phyloP scores from a whole-genome alignment of 1,284 basidiomycete species.

The Phlebopus sp. region DNA sequence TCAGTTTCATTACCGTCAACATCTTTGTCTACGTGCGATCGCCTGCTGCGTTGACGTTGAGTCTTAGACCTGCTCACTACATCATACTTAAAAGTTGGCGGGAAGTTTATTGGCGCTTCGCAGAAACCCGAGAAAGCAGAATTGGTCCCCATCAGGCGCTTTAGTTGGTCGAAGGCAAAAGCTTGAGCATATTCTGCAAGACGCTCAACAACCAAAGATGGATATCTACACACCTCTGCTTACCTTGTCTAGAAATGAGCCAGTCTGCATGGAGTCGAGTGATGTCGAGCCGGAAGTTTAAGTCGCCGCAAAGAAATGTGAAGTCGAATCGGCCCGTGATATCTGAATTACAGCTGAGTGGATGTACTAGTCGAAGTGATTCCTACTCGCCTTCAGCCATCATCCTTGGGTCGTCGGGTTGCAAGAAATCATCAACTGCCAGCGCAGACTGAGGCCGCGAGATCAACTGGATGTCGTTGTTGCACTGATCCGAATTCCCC shows the following conservation, averaged over 20 bases:
- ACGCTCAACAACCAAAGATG: neutral
- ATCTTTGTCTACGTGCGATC: constrained; percentile 28
- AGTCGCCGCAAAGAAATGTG: constrained; percentile 79
- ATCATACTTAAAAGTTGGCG: constrained; percentile 85
- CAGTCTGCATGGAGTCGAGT: constrained; percentile 75
- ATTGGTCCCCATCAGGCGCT: constrained; percentile 61
- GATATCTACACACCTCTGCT: neutral
- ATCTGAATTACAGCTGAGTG: constrained; percentile 41
- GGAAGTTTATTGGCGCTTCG: constrained; percentile 70
- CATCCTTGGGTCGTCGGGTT: constrained; percentile 57
- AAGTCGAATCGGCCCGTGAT: constrained; percentile 82
- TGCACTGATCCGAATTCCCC: neutral
- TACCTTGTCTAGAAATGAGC: constrained; percentile 57
- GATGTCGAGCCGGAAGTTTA: constrained; percentile 76
- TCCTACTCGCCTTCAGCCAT: constrained; percentile 58
- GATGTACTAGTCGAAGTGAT: neutral
- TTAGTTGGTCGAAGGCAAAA: constrained; percentile 78
- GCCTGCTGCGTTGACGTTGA: constrained; percentile 36
- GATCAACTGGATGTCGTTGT: constrained; percentile 7
- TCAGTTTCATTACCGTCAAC: constrained; percentile 25
- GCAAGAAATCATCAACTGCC: constrained; percentile 64
- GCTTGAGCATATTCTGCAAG: constrained; percentile 64
- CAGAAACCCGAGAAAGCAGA: constrained; percentile 66
- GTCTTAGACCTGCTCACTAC: constrained; percentile 56
- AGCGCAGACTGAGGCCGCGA: constrained; percentile 50